A percentile compares a stretch with the other conserved stretches of the same genome.
These are phyloP conservation scores for Daldinia sp. DNA, from an alignment of 2,329 filamentous ascomycete species.

Conservation along the genomic window DNA sequence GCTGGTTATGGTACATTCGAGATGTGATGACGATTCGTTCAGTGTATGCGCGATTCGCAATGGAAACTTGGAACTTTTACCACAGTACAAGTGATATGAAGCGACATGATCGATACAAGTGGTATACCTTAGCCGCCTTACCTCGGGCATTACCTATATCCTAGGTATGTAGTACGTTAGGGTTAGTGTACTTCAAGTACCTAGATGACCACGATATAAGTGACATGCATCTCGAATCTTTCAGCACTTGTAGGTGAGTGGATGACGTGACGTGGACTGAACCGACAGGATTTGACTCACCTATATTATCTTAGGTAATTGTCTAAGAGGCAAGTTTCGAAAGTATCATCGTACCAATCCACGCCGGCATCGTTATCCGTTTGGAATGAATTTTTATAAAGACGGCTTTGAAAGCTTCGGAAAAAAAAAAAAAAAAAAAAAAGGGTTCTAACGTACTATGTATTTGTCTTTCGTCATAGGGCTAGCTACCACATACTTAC, in stretches of 20 bases:
- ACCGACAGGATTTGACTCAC: constrained; percentile 9
- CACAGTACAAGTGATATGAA: background rate
- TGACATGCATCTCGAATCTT: constrained; percentile 20
- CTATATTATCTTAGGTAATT: no score
- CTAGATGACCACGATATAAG: no score
- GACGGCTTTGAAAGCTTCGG: no score
- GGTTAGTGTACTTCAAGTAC: no score
- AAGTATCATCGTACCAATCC: background rate
- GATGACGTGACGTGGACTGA: constrained; percentile 31
- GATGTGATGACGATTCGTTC: constrained; percentile 26
- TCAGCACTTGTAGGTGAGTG: constrained; percentile 2
- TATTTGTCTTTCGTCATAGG: background rate
- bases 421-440: no score
- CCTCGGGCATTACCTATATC: no score
- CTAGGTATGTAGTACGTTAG: no score
- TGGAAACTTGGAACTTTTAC: background rate
- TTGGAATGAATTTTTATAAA: background rate
- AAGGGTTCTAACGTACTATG: background rate
- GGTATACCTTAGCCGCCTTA: background rate
- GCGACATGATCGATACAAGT: background rate
- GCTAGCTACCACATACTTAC: no score
- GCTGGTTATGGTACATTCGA: constrained; percentile 1
- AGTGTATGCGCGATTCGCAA: background rate
- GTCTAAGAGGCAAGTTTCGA: no score
- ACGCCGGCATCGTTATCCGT: constrained; percentile 11